Evolutionary conservation across 257 asterid genomes (phyloP).

Genomic region (Przewalskia tangutica): DNA sequence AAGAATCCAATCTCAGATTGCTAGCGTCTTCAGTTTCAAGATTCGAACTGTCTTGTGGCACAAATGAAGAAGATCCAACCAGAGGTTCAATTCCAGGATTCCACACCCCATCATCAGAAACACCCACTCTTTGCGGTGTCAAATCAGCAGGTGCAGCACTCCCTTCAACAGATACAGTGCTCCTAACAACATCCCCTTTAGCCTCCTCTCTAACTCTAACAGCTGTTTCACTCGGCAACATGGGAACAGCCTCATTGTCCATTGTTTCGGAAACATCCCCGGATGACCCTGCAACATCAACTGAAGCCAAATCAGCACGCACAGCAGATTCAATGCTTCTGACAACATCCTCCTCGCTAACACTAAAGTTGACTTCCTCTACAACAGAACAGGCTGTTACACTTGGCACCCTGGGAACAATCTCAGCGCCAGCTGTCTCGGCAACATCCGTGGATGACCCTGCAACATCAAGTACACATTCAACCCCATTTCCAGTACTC

Average conservation of each 20-base stretch:
- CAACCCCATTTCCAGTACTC: slow-evolving; percentile 14
- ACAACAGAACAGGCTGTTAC: slow-evolving; percentile 11
- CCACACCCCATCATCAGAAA: slow-evolving; percentile 24
- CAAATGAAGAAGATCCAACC: slow-evolving; percentile 4
- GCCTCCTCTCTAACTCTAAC: slow-evolving; percentile 9
- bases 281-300: slow-evolving; percentile 15
- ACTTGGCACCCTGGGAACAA: neutral
- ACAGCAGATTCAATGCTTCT: neutral
- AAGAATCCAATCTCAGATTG: neutral
- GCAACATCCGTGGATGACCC: slow-evolving; percentile 13
- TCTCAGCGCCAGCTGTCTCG: slow-evolving; percentile 7
- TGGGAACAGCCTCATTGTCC: neutral
- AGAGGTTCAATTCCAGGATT: slow-evolving; percentile 29
- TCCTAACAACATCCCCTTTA: slow-evolving; percentile 1
- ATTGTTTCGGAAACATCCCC: slow-evolving; percentile 7
- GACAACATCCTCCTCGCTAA: slow-evolving; percentile 8
- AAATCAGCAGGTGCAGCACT: neutral
- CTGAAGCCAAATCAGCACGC: neutral
- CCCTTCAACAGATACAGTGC: slow-evolving; percentile 5
- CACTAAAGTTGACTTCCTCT: slow-evolving; percentile 14
- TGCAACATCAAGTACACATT: slow-evolving; percentile 10
- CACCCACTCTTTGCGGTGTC: slow-evolving; percentile 12
- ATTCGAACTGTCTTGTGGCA: slow-evolving; percentile 12
- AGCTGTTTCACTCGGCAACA: slow-evolving; percentile 6
- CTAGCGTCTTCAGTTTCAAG: slow-evolving; percentile 8